Base-by-base conservation (phyloP, 148 eudicot genomes). In the Oxyria digyna region DNA sequence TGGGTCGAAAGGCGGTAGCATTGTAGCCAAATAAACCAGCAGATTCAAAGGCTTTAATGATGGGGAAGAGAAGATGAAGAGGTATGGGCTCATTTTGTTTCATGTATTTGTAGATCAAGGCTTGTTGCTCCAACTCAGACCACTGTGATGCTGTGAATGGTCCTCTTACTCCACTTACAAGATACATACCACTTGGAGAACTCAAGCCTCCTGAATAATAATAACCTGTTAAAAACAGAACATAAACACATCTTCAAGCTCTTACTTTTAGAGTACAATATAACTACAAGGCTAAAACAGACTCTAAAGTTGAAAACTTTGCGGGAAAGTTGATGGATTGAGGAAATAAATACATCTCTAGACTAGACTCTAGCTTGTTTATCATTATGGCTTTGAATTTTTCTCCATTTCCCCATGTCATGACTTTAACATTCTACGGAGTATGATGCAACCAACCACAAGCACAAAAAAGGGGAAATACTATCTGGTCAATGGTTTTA, bases 61-160 rank as follows among this genome's bases (percentile, higher is more conserved):
- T 81, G 54, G 88, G 85, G 45, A 74, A 27, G 15, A 86, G 84
- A 63, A 88, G 78, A 75, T 78, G 72, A 42, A 85, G 78, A 20
- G 95, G 95, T 50, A 88, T 76, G 17, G 91, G 85, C 62, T 84
- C 81, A 78, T 86, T 86, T 10, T 90, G 81, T 55, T 75, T 73
- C 27, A 88, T 52, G 74, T 86, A 79, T 68, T 88, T 86, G 75
- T 86, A 88, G 70, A 86, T 84, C 78, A 84, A 74, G 32, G 95
- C 91, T 45, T 88, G 95, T 70, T 82, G 87, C 74, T 88, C 87
- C 42, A 88, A 78, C 76, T 88, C 95, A 71, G 77, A 72, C 87
- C 88, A 86, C 67, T 88, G 95, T 0, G 88, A 82, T 52, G 91
- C 84, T 63, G 87, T 79, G 69, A 88, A 86, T 71, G 87, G 76